These are phyloP conservation scores for Przewalskia tangutica DNA, from an alignment of 257 asterid genomes.

Conservation along the genomic window DNA sequence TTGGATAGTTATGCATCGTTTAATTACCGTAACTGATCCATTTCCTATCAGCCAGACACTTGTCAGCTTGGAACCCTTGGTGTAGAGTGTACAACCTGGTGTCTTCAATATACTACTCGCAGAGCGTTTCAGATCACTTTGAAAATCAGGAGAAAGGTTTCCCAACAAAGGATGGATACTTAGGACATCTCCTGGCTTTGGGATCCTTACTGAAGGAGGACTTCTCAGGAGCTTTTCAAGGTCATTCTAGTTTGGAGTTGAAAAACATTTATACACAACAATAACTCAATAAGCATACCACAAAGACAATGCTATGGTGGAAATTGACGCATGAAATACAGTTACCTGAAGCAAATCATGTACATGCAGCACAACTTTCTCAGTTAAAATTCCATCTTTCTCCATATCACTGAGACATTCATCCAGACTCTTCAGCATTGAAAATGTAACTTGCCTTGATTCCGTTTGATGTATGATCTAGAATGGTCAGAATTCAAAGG, in stretches of 20 bases:
- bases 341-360: conserved; percentile 5
- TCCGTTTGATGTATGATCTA: neutral
- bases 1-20: neutral
- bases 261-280: neutral
- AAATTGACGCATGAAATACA: neutral
- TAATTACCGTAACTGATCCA: conserved; percentile 4
- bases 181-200: neutral
- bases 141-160: conserved; percentile 5
- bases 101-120: neutral
- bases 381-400: conserved; percentile 3
- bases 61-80: neutral
- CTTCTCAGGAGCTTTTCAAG: neutral
- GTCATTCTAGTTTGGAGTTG: conserved; percentile 2
- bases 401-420: neutral
- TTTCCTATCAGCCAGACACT: conserved; percentile 3
- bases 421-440: conserved; percentile 1
- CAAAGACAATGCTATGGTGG: neutral
- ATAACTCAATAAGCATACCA: neutral
- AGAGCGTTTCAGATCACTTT: neutral
- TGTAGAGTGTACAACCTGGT: conserved; percentile 3
- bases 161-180: neutral
- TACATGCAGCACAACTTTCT: conserved; percentile 1
- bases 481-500: neutral
- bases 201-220: conserved; percentile 1
- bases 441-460: conserved; percentile 5